Percentiles rank a stretch among this genome's conserved stretches.
phyloP scores from a whole-genome alignment of 108 stramenopile species.

The Aurantiochytrium sp. region DNA sequence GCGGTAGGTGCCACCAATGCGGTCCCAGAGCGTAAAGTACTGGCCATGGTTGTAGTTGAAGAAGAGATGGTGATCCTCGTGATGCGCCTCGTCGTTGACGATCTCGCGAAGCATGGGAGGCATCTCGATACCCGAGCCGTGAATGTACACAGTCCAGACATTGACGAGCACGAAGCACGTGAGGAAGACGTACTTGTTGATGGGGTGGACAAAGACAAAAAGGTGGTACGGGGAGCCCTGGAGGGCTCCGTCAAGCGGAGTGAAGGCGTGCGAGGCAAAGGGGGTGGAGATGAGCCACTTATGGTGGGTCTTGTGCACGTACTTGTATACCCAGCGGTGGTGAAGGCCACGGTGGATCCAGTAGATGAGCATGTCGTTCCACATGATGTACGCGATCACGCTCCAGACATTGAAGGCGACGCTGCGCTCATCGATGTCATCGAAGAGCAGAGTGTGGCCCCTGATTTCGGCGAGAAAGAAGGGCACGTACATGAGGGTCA shows the following conservation, averaged over 20 bases:
- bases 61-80: slow-evolving; percentile 89
- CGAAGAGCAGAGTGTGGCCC: not conserved
- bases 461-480: not conserved
- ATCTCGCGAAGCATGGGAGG: not conserved
- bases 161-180: slow-evolving; percentile 7
- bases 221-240: slow-evolving; percentile 26
- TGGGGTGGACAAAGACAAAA: not conserved
- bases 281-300: slow-evolving; percentile 1
- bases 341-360: slow-evolving; percentile 27
- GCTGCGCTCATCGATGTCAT: not conserved
- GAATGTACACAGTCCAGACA: slow-evolving; percentile 23
- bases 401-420: not conserved
- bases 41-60: slow-evolving; percentile 91
- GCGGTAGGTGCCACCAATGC: slow-evolving; percentile 65
- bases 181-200: slow-evolving; percentile 9
- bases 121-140: not conserved
- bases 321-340: not conserved
- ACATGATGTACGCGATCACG: not conserved
- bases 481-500: not conserved
- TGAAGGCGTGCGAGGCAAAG: slow-evolving; percentile 16
- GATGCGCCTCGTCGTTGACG: slow-evolving; percentile 43
- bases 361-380: slow-evolving; percentile 18
- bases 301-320: slow-evolving; percentile 21
- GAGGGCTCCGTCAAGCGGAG: slow-evolving; percentile 15
- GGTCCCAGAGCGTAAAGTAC: slow-evolving; percentile 88